A percentile compares a stretch with the other conserved stretches of the same genome.
Conservation (phyloP, 345 rosid genomes). For the Hypericum perforatum region DNA sequence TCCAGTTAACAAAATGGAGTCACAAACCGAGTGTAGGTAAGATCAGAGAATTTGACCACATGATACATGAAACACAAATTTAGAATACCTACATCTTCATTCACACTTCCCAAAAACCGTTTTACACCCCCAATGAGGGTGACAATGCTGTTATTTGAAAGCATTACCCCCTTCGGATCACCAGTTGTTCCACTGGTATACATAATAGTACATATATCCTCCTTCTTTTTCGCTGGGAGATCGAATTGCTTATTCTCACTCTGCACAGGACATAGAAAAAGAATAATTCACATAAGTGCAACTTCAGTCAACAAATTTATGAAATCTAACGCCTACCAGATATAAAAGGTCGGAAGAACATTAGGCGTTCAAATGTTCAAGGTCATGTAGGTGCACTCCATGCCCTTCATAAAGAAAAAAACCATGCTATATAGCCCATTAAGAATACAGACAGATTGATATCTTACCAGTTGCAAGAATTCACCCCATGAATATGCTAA, state of each 20-base stretch:
- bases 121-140: conserved; percentile 67
- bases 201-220: conserved; percentile 89
- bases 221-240: conserved; percentile 67
- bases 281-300: neutral
- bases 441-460: too few relatives aligned
- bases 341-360: too few relatives aligned
- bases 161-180: conserved; percentile 95
- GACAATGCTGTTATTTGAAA: conserved; percentile 83
- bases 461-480: conserved; percentile 60
- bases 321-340: too few relatives aligned
- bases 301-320: neutral
- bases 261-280: conserved; percentile 27
- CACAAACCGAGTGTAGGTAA: neutral
- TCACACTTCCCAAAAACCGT: conserved; percentile 42
- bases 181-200: conserved; percentile 99
- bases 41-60: neutral
- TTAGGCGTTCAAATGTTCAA: too few relatives aligned
- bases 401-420: too few relatives aligned
- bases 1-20: neutral
- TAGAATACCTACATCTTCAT: conserved; percentile 46
- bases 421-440: too few relatives aligned
- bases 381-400: too few relatives aligned
- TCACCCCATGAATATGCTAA: conserved; percentile 71
- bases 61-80: conserved; percentile 3
- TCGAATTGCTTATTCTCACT: conserved; percentile 61